Evolutionary conservation across 2,329 filamentous ascomycete species (phyloP).

Genomic region (Talaromyces funiculosus): DNA sequence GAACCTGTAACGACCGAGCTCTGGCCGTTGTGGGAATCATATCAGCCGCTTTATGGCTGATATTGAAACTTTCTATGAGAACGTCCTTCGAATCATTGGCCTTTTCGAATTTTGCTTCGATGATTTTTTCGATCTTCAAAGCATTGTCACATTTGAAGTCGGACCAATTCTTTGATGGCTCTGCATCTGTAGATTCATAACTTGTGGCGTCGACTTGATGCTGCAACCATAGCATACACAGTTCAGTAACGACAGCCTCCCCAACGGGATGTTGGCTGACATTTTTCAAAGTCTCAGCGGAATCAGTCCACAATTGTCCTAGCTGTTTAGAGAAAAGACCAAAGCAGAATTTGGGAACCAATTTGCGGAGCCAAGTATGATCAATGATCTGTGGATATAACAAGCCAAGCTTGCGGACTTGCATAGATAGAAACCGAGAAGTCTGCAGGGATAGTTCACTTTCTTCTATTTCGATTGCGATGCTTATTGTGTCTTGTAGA

Average conservation of each 20-base stretch:
- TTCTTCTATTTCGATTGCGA: conserved; percentile 74
- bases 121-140: conserved; percentile 51
- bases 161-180: conserved; percentile 23
- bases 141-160: conserved; percentile 82
- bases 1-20: conserved; percentile 71
- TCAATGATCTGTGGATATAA: conserved; percentile 56
- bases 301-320: conserved; percentile 81
- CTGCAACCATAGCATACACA: conserved; percentile 73
- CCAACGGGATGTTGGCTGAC: conserved; percentile 65
- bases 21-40: conserved; percentile 50
- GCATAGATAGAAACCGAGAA: conserved; percentile 72
- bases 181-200: conserved; percentile 18
- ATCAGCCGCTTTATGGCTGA: conserved; percentile 46
- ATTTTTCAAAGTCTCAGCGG: conserved; percentile 66
- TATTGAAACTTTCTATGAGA: conserved; percentile 60
- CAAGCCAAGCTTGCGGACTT: conserved; percentile 69
- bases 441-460: conserved; percentile 72
- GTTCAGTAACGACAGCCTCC: conserved; percentile 64
- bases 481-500: conserved; percentile 39
- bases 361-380: conserved; percentile 61
- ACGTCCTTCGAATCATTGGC: conserved; percentile 51
- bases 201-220: conserved; percentile 16
- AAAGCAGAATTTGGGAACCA: conserved; percentile 78
- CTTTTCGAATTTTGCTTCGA: conserved; percentile 49
- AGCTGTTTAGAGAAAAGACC: conserved; percentile 82